Percentiles rank a stretch among this genome's conserved stretches.
These are phyloP conservation scores for Babesia ovata DNA, from an alignment of 169 alveolate species.

Conservation along the genomic window DNA sequence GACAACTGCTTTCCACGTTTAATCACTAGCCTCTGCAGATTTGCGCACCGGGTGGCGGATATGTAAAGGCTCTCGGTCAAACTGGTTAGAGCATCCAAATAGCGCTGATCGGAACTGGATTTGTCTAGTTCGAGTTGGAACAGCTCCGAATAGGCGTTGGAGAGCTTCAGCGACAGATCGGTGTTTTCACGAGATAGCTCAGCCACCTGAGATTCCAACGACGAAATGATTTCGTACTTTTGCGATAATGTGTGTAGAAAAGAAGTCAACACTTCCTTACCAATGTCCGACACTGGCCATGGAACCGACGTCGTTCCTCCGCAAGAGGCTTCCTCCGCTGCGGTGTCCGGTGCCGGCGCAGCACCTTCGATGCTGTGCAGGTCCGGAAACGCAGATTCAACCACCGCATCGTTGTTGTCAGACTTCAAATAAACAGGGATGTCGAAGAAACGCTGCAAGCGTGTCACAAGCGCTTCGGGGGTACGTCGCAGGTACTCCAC, in stretches of 20 bases:
- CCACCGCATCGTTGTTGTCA: neutral
- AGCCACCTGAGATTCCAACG: conserved; percentile 26
- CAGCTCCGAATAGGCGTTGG: conserved; percentile 29
- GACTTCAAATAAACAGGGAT: neutral
- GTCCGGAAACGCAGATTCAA: neutral
- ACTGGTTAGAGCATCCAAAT: conserved; percentile 8
- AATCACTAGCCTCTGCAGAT: conserved; percentile 8
- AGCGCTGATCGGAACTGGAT: conserved; percentile 17
- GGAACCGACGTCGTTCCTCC: neutral
- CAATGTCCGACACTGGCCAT: neutral
- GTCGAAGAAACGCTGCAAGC: conserved; percentile 4
- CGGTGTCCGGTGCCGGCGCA: neutral
- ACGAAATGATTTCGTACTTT: conserved; percentile 15
- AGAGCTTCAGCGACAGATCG: conserved; percentile 26
- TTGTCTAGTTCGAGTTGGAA: conserved; percentile 16
- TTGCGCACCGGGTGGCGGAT: conserved; percentile 6
- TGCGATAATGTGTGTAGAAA: conserved; percentile 22
- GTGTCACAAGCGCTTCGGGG: conserved; percentile 19
- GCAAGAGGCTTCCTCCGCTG: neutral
- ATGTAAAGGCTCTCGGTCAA: conserved; percentile 7
- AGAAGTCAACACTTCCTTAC: neutral
- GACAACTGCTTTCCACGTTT: conserved; percentile 5
- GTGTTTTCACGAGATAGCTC: conserved; percentile 36
- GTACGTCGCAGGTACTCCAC: conserved; percentile 7
- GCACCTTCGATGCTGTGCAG: neutral